Percentiles rank a stretch among this genome's conserved stretches.
Conservation (phyloP, 2,329 filamentous ascomycete species). For the Nannizzia gypsea region DNA sequence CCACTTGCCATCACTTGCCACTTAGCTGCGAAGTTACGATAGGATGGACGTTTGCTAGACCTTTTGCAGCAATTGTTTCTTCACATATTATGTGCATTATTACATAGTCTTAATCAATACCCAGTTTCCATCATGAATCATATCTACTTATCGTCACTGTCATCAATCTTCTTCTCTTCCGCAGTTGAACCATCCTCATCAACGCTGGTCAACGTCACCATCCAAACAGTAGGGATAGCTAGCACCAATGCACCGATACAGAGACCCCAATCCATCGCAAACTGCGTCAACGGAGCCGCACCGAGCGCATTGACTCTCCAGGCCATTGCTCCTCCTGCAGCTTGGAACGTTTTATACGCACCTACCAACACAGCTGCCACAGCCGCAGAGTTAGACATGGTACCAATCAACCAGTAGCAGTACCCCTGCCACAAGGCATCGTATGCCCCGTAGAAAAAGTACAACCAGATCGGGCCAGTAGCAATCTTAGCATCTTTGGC, state of each 20-base stretch:
- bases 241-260: slow-evolving; percentile 35
- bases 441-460: slow-evolving; percentile 59
- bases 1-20: not conserved
- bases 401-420: slow-evolving; percentile 50
- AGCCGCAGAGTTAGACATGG: slow-evolving; percentile 33
- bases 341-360: slow-evolving; percentile 38
- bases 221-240: slow-evolving; percentile 34
- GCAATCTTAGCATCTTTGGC: slow-evolving; percentile 37
- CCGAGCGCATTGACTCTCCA: slow-evolving; percentile 35
- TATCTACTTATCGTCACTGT: not conserved
- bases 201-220: slow-evolving; percentile 27
- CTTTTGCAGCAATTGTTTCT: not conserved
- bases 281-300: slow-evolving; percentile 30
- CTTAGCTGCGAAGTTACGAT: not conserved
- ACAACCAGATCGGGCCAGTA: slow-evolving; percentile 54
- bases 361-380: slow-evolving; percentile 37
- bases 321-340: slow-evolving; percentile 36
- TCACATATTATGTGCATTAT: not conserved
- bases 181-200: not conserved
- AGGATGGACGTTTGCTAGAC: not conserved
- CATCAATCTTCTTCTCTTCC: not conserved
- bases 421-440: slow-evolving; percentile 56
- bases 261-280: slow-evolving; percentile 38
- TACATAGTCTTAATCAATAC: not conserved
- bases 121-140: not conserved